Evolutionary conservation across 2,329 filamentous ascomycete species (phyloP).

Genomic region (Colletotrichum neosansevieriae): DNA sequence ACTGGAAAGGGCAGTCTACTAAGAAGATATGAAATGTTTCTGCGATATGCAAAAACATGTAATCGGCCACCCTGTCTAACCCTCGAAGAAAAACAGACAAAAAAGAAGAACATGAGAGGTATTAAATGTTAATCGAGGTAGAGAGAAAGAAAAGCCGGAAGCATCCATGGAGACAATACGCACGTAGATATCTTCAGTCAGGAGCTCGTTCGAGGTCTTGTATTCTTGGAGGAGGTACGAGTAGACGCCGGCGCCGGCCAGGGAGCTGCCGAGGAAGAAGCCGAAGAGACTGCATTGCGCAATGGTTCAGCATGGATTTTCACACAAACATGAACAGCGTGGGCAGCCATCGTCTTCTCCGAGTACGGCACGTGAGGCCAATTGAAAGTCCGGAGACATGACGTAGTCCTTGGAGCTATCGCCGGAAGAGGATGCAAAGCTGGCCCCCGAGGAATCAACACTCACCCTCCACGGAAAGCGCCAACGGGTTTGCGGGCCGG

Average conservation of each 20-base stretch:
- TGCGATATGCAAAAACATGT: constrained; percentile 10
- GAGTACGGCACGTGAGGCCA: constrained; percentile 4
- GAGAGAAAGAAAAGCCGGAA: not conserved
- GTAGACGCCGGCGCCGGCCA: constrained; percentile 86
- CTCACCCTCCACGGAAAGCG: constrained; percentile 72
- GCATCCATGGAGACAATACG: constrained; percentile 50
- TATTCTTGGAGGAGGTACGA: constrained; percentile 95
- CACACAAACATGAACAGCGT: not conserved
- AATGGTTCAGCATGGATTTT: not conserved
- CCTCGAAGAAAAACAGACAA: constrained; percentile 36
- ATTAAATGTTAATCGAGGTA: not conserved
- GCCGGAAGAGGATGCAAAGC: not conserved
- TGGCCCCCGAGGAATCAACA: constrained; percentile 32
- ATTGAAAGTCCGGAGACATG: not conserved
- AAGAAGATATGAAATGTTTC: not conserved
- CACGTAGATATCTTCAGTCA: constrained; percentile 97
- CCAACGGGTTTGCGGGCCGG: constrained; percentile 70
- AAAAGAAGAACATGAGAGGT: not conserved
- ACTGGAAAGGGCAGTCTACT: constrained; percentile 27
- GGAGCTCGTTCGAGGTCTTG: constrained; percentile 89
- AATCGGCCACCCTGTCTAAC: constrained; percentile 1
- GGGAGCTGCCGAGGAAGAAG: constrained; percentile 86
- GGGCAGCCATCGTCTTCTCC: not conserved
- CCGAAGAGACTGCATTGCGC: constrained; percentile 78
- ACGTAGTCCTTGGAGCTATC: not conserved